Evolutionary conservation across 768 basidiomycete species (phyloP).

Genomic region (Dendrothele bispora): DNA sequence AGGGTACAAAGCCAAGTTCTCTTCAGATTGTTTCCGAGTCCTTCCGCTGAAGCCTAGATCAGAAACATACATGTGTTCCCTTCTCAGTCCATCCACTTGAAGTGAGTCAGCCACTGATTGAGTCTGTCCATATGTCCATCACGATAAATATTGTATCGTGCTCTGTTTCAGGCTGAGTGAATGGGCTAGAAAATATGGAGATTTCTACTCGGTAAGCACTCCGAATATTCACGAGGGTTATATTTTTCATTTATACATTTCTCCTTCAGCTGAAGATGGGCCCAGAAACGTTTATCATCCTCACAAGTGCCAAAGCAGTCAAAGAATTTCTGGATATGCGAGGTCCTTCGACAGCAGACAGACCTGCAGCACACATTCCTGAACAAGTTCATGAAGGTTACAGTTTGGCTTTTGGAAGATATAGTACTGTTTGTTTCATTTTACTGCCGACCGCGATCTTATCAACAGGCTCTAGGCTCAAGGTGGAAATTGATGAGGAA

Average conservation of each 20-base stretch:
- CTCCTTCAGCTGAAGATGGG: slow-evolving; percentile 23
- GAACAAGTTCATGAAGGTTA: slow-evolving; percentile 17
- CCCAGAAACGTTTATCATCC: slow-evolving; percentile 19
- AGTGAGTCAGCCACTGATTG: too few relatives aligned
- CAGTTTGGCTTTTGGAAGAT: slow-evolving; percentile 16
- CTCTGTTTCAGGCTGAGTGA: slow-evolving; percentile 27
- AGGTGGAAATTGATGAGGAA: slow-evolving; percentile 13
- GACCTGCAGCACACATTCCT: slow-evolving; percentile 21
- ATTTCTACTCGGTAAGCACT: slow-evolving; percentile 27
- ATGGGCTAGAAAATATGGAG: slow-evolving; percentile 28
- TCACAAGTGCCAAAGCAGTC: slow-evolving; percentile 19
- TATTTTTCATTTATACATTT: too few relatives aligned
- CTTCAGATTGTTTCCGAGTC: too few relatives aligned
- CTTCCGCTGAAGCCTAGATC: too few relatives aligned
- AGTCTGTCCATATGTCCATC: too few relatives aligned
- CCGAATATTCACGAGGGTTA: too few relatives aligned
- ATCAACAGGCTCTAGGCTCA: background rate
- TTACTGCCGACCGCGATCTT: too few relatives aligned
- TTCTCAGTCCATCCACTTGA: too few relatives aligned
- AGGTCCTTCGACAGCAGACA: slow-evolving; percentile 20
- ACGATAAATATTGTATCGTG: too few relatives aligned
- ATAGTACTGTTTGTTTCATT: slow-evolving; percentile 9
- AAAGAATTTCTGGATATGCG: slow-evolving; percentile 28
- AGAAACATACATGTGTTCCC: too few relatives aligned
- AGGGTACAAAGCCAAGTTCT: too few relatives aligned